Evolutionary conservation across 768 basidiomycete species (phyloP).

Genomic region (Tricholoma terreum): DNA sequence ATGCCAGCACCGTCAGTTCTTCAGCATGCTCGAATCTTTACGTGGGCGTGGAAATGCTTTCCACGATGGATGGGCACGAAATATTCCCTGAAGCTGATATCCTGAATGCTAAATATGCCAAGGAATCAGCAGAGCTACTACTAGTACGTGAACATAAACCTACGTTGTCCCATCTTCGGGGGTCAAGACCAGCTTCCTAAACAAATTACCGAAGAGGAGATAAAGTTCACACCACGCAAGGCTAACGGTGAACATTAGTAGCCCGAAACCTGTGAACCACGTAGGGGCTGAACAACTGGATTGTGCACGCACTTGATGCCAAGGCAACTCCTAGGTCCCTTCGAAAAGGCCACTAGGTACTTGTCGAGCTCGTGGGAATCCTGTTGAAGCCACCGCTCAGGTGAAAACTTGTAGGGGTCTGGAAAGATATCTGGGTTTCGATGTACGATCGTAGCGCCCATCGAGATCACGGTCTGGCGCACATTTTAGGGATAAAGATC

Average conservation of each 20-base stretch:
- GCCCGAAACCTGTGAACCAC: background rate
- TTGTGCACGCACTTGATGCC: conserved; percentile 37
- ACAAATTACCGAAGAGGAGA: conserved; percentile 34
- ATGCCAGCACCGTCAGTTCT: too few relatives aligned
- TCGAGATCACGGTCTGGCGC: conserved; percentile 37
- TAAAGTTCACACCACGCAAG: conserved; percentile 45
- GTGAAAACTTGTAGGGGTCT: conserved; percentile 35
- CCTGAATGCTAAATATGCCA: conserved; percentile 22
- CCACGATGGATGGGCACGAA: conserved; percentile 35
- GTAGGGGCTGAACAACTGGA: background rate
- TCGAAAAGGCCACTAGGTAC: conserved; percentile 41
- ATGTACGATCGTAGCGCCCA: conserved; percentile 39
- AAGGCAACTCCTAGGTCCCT: conserved; percentile 43
- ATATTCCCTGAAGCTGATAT: conserved; percentile 33
- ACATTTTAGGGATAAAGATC: background rate
- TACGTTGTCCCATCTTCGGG: conserved; percentile 27
- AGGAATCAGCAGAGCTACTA: conserved; percentile 2
- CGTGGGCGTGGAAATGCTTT: conserved; percentile 28
- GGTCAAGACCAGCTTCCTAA: conserved; percentile 26
- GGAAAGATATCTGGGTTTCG: conserved; percentile 38
- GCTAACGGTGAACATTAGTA: conserved; percentile 17
- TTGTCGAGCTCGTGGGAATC: conserved; percentile 35
- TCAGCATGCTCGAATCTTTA: conserved; percentile 17
- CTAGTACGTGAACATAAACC: background rate
- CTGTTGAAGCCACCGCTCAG: conserved; percentile 41